Evolutionary conservation across 768 basidiomycete genomes (phyloP).

Genomic region (Chlorophyllum brunneum): DNA sequence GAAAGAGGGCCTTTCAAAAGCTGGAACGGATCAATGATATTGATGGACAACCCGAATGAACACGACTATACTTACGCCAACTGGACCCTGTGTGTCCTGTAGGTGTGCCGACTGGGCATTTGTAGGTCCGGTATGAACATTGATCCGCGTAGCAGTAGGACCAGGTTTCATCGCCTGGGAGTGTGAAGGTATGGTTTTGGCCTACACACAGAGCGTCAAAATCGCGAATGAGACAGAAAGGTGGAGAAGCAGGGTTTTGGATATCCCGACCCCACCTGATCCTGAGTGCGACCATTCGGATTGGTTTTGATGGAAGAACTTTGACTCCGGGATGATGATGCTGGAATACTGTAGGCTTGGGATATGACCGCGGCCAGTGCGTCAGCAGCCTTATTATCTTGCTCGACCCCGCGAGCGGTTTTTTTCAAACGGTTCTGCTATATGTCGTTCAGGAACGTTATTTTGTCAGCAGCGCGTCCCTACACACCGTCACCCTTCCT

Average conservation of each 20-base stretch:
- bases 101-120: not conserved
- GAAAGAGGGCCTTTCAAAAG: not conserved
- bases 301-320: not conserved
- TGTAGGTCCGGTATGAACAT: no score
- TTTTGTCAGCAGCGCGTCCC: not conserved
- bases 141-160: not conserved
- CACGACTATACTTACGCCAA: not conserved
- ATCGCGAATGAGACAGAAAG: not conserved
- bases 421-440: not conserved
- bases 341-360: not conserved
- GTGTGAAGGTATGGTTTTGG: not conserved
- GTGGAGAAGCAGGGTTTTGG: not conserved
- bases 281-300: not conserved
- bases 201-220: no score
- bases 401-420: not conserved
- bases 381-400: not conserved
- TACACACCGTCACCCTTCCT: not conserved
- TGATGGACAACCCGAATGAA: not conserved
- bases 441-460: not conserved
- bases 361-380: not conserved
- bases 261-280: not conserved
- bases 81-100: not conserved
- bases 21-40: not conserved
- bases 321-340: not conserved
- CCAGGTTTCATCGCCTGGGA: not conserved